Evolutionary conservation across 2,329 filamentous ascomycete species (phyloP), one percentile per base, ranked within the genome.

Genomic region (Trichoderma simmonsii): DNA sequence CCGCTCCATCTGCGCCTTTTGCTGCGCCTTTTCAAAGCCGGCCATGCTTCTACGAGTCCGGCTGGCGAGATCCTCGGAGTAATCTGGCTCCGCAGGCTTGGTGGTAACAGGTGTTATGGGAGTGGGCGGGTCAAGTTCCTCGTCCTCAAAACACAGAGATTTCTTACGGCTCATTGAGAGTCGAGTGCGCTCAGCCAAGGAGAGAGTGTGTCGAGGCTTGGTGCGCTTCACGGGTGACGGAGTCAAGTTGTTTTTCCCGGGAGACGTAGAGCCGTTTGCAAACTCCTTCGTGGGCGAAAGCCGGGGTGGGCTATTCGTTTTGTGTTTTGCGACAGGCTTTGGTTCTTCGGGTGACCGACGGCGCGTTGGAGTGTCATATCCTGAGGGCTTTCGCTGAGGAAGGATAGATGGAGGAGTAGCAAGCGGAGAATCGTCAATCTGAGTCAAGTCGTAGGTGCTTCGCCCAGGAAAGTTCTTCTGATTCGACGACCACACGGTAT

Each of bases 151-250:
- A 51, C 80, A 80, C 1, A 77, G 75, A 15, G 77, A 78, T 1
- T 89, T 86, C 61, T 88, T 84, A 3, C 90, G 85, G 0, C 91
- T 89, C 90, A 97, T 95, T 21, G 93, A 94, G 69, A 94, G 86
- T 21, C 92, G 89, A 0, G 95, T 97, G 62, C 94, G 91, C 78
- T 97, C 94, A 4, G 91, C 87, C 0, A 96, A 86, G 0, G 91
- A 90, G 9, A 91, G 81, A 0, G 85, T 86, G 65, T 89, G 88
- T 0, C 88, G 84, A 0, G 83, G 81, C 71, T 83, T 86, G 2
- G 75, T 48, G 15, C 78, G 79, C 75, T 89, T 90, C 57, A 82
- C 78, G 0, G 89, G 89, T 0, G 89, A 90, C 0, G 88, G 88
- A 2, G 89, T 89, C 0, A 84, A 83, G 60, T 15, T 36, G 34